Evolutionary conservation across 257 asterid genomes (phyloP).

Genomic region (Misopates orontium): DNA sequence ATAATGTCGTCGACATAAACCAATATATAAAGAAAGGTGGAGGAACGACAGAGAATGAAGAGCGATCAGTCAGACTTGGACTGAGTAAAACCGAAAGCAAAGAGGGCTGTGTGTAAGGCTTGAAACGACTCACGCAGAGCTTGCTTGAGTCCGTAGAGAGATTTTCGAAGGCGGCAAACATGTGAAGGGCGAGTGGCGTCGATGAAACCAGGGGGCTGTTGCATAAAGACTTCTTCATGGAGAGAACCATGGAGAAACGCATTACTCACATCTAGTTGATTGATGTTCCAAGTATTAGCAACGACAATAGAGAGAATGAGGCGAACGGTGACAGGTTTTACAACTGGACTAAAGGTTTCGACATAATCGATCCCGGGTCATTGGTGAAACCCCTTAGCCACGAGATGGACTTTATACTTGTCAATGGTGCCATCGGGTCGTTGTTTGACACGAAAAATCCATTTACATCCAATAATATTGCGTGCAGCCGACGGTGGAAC

Average conservation of each 20-base stretch:
- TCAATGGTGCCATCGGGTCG: not conserved
- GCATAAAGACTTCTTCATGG: not conserved
- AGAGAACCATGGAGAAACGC: not conserved
- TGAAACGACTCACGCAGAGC: not conserved
- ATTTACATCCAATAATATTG: not conserved
- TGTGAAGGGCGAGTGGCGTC: not conserved
- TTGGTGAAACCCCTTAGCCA: slow-evolving; percentile 10
- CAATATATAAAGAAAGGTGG: too few species aligned
- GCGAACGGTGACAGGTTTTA: not conserved
- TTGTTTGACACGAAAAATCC: not conserved
- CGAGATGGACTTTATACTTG: not conserved
- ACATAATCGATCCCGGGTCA: not conserved
- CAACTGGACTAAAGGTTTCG: not conserved
- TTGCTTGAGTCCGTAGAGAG: not conserved
- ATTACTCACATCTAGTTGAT: not conserved
- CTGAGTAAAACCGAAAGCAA: too few species aligned
- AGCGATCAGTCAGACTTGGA: too few species aligned
- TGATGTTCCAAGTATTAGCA: not conserved
- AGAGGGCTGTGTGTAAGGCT: too few species aligned
- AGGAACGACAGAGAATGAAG: too few species aligned
- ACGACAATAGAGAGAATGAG: not conserved
- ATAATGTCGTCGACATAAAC: too few species aligned
- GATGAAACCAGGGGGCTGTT: not conserved
- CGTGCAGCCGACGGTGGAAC: not conserved
- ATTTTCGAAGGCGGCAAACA: not conserved